A percentile compares a stretch with the other conserved stretches of the same genome.
phyloP scores from a whole-genome alignment of 2,329 filamentous ascomycete species.

The Pyrenochaeta sp. region DNA sequence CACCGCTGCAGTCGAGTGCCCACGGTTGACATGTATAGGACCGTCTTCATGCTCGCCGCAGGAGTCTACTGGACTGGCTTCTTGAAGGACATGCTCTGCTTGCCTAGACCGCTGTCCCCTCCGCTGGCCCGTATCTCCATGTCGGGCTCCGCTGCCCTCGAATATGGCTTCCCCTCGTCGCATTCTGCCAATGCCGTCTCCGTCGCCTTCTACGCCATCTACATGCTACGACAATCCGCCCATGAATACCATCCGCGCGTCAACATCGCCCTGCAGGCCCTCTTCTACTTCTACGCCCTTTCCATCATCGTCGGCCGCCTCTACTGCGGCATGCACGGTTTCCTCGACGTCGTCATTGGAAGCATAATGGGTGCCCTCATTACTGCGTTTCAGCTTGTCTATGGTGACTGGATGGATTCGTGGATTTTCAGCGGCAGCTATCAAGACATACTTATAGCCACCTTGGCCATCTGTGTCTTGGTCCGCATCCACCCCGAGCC shows the following conservation, averaged over 20 bases:
- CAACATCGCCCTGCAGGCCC: conserved; percentile 69
- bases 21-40: conserved; percentile 35
- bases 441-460: conserved; percentile 69
- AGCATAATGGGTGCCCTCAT: conserved; percentile 76
- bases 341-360: conserved; percentile 87
- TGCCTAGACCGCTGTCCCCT: conserved; percentile 90
- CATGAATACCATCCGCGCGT: conserved; percentile 67
- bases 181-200: conserved; percentile 98
- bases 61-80: conserved; percentile 80
- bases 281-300: conserved; percentile 83
- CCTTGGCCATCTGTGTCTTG: conserved; percentile 74
- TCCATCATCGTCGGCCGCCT: conserved; percentile 92
- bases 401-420: conserved; percentile 69
- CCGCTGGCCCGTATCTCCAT: conserved; percentile 95
- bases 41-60: conserved; percentile 69
- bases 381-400: conserved; percentile 63
- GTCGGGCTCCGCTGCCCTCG: conserved; percentile 92
- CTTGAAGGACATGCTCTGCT: conserved; percentile 90
- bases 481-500: conserved; percentile 94
- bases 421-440: conserved; percentile 68
- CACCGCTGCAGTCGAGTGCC: conserved; percentile 11
- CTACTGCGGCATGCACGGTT: conserved; percentile 99
- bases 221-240: conserved; percentile 72
- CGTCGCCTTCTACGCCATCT: conserved; percentile 83
- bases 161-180: conserved; percentile 97